These are phyloP conservation scores for Alternaria postmessia DNA, from an alignment of 2,329 filamentous ascomycete genomes.

Conservation along the genomic window DNA sequence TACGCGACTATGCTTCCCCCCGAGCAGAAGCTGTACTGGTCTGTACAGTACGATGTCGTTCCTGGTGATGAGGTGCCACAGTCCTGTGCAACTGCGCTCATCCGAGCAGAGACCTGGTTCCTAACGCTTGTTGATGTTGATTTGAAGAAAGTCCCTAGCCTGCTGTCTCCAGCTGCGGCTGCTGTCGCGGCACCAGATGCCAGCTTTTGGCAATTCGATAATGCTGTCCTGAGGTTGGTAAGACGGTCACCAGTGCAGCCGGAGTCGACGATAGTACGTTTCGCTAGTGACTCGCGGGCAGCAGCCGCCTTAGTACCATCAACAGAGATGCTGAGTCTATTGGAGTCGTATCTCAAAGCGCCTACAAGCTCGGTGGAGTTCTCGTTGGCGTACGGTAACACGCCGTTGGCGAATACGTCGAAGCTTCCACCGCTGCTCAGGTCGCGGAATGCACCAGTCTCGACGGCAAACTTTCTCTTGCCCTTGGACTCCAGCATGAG, in stretches of 20 bases:
- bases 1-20: not conserved
- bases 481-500: not conserved
- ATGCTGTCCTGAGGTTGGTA: slow-evolving; percentile 50
- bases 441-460: not conserved
- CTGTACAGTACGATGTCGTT: not conserved
- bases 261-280: slow-evolving; percentile 51
- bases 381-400: slow-evolving; percentile 47
- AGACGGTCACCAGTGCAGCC: too few species aligned
- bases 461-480: not conserved
- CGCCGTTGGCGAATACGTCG: slow-evolving; percentile 63
- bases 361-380: slow-evolving; percentile 64
- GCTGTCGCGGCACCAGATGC: slow-evolving; percentile 63
- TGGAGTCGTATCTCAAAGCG: slow-evolving; percentile 65
- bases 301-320: slow-evolving; percentile 63
- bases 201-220: slow-evolving; percentile 63
- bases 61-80: not conserved
- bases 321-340: slow-evolving; percentile 65
- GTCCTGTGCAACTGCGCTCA: not conserved
- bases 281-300: slow-evolving; percentile 44
- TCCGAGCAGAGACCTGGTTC: not conserved
- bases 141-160: slow-evolving; percentile 72
- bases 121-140: not conserved
- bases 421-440: not conserved
- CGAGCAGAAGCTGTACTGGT: not conserved
- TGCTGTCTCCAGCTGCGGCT: slow-evolving; percentile 52